Conservation (phyloP, 495 filamentous ascomycete species). For the Neurospora sp. region DNA sequence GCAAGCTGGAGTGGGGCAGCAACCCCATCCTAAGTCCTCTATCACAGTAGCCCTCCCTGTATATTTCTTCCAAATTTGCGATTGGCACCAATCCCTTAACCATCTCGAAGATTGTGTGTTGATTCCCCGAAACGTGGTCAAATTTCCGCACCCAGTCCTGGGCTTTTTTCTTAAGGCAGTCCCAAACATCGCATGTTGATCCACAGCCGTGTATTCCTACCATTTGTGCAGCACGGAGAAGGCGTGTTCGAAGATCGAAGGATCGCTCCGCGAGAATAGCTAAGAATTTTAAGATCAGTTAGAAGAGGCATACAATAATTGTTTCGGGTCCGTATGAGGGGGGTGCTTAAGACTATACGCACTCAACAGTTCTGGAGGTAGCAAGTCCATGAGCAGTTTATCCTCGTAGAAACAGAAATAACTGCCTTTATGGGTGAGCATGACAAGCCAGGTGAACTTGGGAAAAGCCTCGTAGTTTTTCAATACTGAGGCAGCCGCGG, state of each 20-base stretch:
- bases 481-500: neutral
- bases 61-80: too few species aligned
- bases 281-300: neutral
- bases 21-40: too few species aligned
- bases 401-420: neutral
- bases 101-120: too few species aligned
- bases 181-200: too few species aligned
- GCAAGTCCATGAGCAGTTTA: neutral
- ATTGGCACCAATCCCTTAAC: too few species aligned
- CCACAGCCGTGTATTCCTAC: too few species aligned
- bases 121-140: too few species aligned
- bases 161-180: too few species aligned
- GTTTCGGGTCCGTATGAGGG: too few species aligned
- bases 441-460: neutral
- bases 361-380: neutral
- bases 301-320: neutral
- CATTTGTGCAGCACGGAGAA: neutral
- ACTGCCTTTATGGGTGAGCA: neutral
- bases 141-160: too few species aligned
- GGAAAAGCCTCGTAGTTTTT: neutral
- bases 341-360: neutral
- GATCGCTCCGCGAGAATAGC: neutral
- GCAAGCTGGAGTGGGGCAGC: too few species aligned
- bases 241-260: neutral
- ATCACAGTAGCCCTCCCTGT: too few species aligned